phyloP scores from a whole-genome alignment of 805 yeast genomes.

The Yamadazyma olivae region DNA sequence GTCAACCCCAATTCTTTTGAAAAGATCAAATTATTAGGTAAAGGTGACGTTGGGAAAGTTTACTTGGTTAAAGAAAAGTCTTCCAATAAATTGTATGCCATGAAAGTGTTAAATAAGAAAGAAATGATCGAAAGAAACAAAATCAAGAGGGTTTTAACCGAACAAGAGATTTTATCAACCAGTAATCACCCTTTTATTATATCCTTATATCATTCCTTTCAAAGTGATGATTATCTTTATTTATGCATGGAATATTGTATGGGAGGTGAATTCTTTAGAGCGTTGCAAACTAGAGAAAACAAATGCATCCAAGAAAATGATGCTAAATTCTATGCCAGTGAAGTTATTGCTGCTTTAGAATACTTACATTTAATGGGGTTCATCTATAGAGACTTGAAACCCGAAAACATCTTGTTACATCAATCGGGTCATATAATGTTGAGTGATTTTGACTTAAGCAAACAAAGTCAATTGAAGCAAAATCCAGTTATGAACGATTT shows the following conservation, averaged over 20 bases:
- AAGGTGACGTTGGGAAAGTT: conserved; percentile 98
- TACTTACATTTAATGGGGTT: conserved; percentile 96
- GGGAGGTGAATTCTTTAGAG: conserved; percentile 99
- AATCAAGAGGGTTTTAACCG: conserved; percentile 91
- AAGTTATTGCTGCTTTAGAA: conserved; percentile 95
- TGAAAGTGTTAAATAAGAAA: conserved; percentile 84
- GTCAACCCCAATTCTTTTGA: conserved; percentile 88
- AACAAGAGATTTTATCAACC: conserved; percentile 93
- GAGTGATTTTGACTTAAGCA: conserved; percentile 92
- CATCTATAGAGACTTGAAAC: conserved; percentile 93
- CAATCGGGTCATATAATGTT: conserved; percentile 98
- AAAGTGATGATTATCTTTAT: conserved; percentile 85
- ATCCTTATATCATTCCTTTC: conserved; percentile 93
- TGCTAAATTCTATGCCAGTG: conserved; percentile 93
- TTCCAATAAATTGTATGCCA: conserved; percentile 76
- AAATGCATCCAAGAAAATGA: conserved; percentile 85
- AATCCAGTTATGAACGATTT: conserved; percentile 66
- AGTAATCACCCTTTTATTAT: conserved; percentile 97
- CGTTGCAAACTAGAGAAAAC: conserved; percentile 84
- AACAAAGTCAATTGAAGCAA: conserved; percentile 75
- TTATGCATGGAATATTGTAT: conserved; percentile 98
- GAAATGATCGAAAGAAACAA: conserved; percentile 96
- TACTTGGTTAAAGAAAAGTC: conserved; percentile 83
- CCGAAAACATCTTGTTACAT: conserved; percentile 90
- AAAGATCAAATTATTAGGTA: conserved; percentile 84